Evolutionary conservation across 805 yeast genomes (phyloP), one percentile per base, ranked within the genome.

Genomic region (Starmerella etchellsii): DNA sequence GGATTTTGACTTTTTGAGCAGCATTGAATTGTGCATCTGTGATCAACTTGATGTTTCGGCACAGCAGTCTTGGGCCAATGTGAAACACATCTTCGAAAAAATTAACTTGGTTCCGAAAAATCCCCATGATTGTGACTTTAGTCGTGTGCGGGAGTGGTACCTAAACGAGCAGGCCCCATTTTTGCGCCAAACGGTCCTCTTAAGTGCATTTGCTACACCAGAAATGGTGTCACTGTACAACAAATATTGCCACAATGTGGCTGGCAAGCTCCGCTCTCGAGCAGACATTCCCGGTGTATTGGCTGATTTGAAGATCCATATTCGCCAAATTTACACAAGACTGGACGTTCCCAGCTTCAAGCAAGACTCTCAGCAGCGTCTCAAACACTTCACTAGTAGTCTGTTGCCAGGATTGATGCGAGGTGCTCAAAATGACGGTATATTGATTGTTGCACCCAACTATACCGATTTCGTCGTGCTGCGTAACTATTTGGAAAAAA

Each of bases 51-150:
- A 85, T 54, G 81, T 84, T 24, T 67, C 87, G 48, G 81, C 82
- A 55, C 81, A 80, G 81, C 98, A 91, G 61, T 84, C 87, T 55
- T 81, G 96, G 87, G 80, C 80, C 28, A 94, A 88, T 61, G 69
- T 91, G 8, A 60, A 59, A 24, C 76, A 77, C 14, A 61, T 80
- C n/a, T 64, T 78, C 50, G 74, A 76, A 47, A 76, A 78, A 55
- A 50, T 85, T 42, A 85, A 87, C 60, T 65, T 69, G 41, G 74
- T 85, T 34, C 97, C 97, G 5, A 73, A 74, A 47, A 74, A 78
- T 37, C 76, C 81, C 48, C 85, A 76, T 48, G 80, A 76, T 42
- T 80, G 94, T 14, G 98, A 91, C 61, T 91, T 91, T 60, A 75
- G 91, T 42, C 71, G 98, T 51, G 78, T 91, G 29, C 71, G 95